These are phyloP conservation scores for Diaporthe vaccinii DNA, from an alignment of 2,329 filamentous ascomycete genomes.

Conservation along the genomic window DNA sequence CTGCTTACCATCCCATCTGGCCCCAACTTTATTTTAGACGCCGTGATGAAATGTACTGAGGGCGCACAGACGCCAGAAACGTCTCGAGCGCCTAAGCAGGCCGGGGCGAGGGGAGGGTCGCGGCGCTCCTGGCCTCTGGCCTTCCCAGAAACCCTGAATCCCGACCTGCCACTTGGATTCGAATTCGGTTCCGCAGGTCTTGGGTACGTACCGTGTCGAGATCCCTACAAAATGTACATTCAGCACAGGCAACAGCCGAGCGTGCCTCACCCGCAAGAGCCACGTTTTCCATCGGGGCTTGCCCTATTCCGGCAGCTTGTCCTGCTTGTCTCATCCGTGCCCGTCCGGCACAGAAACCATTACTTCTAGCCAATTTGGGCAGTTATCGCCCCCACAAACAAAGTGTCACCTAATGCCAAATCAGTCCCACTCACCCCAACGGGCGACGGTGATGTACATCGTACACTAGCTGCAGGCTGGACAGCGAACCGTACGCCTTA, in stretches of 20 bases:
- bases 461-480: background rate
- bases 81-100: slow-evolving; percentile 12
- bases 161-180: slow-evolving; percentile 22
- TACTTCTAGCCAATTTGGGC: background rate
- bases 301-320: background rate
- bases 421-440: background rate
- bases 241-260: slow-evolving; percentile 23
- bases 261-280: slow-evolving; percentile 21
- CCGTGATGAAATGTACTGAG: slow-evolving; percentile 31
- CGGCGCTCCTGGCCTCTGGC: background rate
- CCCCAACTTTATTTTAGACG: slow-evolving; percentile 32
- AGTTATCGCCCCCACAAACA: slow-evolving; percentile 5
- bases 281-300: slow-evolving; percentile 25
- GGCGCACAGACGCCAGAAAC: slow-evolving; percentile 25
- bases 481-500: background rate
- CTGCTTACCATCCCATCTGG: background rate
- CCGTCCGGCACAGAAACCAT: background rate
- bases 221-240: background rate
- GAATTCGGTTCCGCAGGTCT: background rate
- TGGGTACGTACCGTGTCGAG: background rate
- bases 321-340: background rate
- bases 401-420: background rate
- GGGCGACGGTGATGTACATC: background rate
- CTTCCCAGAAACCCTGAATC: slow-evolving; percentile 9
- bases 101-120: background rate